Conservation (phyloP, 257 asterid species). For the Solanum medicagineum region DNA sequence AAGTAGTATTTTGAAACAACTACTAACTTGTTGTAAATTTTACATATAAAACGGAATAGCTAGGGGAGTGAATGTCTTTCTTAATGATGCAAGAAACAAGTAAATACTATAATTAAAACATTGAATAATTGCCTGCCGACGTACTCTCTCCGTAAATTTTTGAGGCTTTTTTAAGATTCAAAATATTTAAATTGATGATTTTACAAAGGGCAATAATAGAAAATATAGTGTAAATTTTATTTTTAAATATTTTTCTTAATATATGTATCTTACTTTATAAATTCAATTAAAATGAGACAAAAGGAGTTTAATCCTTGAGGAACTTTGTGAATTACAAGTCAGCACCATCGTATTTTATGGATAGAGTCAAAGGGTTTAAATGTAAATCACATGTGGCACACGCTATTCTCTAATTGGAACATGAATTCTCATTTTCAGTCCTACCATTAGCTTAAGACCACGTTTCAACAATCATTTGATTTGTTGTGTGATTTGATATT, state of each 20-base stretch:
- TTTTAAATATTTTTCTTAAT: too few relatives aligned
- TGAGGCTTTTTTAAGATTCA: too few relatives aligned
- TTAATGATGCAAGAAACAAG: not conserved
- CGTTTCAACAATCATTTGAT: not conserved
- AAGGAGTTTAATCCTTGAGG: not conserved
- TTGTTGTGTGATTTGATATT: not conserved
- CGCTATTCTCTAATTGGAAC: not conserved
- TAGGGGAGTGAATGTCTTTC: not conserved
- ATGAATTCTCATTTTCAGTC: not conserved
- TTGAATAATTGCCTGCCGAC: not conserved
- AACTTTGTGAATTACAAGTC: not conserved
- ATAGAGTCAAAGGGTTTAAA: not conserved
- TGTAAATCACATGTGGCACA: not conserved
- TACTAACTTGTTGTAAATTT: not conserved
- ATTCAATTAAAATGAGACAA: too few relatives aligned
- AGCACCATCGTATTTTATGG: not conserved
- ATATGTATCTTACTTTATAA: fast-evolving
- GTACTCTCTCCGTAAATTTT: not conserved
- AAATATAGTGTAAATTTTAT: too few relatives aligned
- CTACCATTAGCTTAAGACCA: not conserved
- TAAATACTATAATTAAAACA: not conserved
- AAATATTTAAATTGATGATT: too few relatives aligned
- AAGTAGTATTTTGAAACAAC: not conserved
- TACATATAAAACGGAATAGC: not conserved
- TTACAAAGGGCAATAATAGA: too few relatives aligned